phyloP scores from a whole-genome alignment of 2,329 filamentous ascomycete species.

The Apiospora malaysiana region DNA sequence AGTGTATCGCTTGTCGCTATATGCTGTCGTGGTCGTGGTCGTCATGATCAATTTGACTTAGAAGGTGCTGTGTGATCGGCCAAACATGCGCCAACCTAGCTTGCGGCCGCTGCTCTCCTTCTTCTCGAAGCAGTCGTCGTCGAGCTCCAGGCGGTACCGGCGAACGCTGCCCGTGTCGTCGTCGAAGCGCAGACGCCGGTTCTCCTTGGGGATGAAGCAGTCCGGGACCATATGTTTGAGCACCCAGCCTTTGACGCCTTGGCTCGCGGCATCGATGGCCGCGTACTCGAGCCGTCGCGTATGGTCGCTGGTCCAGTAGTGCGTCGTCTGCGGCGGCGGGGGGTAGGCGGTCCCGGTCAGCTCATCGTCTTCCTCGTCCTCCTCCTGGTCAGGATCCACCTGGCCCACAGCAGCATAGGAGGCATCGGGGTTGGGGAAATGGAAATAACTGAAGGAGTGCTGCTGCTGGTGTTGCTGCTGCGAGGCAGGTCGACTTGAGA shows the following conservation, averaged over 20 bases:
- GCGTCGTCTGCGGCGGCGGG: conserved; percentile 62
- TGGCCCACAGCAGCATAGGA: conserved; percentile 24
- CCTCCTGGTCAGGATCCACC: not conserved
- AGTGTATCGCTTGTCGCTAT: not conserved
- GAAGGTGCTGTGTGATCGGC: conserved; percentile 25
- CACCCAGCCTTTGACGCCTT: conserved; percentile 66
- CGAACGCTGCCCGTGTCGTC: conserved; percentile 69
- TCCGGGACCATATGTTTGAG: conserved; percentile 63
- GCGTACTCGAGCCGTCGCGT: conserved; percentile 69
- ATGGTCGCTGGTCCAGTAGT: conserved; percentile 71
- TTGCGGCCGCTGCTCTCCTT: conserved; percentile 33
- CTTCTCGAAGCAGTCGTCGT: conserved; percentile 44
- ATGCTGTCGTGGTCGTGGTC: not conserved
- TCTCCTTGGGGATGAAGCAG: conserved; percentile 60
- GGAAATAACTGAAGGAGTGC: conserved; percentile 50
- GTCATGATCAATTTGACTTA: not conserved
- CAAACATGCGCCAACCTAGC: conserved; percentile 37
- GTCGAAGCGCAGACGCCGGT: conserved; percentile 60
- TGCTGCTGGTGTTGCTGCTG: conserved; percentile 36
- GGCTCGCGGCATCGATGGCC: conserved; percentile 67
- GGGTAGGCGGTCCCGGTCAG: conserved; percentile 39
- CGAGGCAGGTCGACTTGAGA: conserved; percentile 28
- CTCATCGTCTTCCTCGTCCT: not conserved
- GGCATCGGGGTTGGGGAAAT: conserved; percentile 53
- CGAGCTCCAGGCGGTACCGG: conserved; percentile 65